Evolutionary conservation across 1,139 yeast genomes (phyloP).

Genomic region (Pichia sp.): DNA sequence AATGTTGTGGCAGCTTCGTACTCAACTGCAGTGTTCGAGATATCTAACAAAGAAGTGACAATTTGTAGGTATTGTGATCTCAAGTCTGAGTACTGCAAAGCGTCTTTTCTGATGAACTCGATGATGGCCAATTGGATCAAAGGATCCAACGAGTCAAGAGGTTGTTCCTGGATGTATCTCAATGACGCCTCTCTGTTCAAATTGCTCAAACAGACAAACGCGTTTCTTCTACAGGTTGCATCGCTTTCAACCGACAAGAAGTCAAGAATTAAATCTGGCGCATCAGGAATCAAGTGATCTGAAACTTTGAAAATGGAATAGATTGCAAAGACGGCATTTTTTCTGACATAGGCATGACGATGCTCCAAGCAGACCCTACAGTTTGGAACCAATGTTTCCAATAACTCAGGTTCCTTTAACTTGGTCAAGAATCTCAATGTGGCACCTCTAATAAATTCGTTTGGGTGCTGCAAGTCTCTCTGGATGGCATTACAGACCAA

Average conservation of each 20-base stretch:
- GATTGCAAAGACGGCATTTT: slow-evolving; percentile 92
- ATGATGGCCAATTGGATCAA: slow-evolving; percentile 84
- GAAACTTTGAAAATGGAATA: slow-evolving; percentile 78
- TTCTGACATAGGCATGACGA: slow-evolving; percentile 96
- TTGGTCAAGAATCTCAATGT: slow-evolving; percentile 89
- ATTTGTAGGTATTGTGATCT: slow-evolving; percentile 69
- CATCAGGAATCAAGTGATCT: slow-evolving; percentile 89
- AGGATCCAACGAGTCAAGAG: slow-evolving; percentile 72
- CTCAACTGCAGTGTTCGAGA: slow-evolving; percentile 69
- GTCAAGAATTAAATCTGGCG: slow-evolving; percentile 73
- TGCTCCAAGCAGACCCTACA: slow-evolving; percentile 89
- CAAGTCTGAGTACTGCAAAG: slow-evolving; percentile 57
- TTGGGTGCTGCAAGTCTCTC: slow-evolving; percentile 96
- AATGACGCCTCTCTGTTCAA: slow-evolving; percentile 83
- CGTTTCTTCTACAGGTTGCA: slow-evolving; percentile 92
- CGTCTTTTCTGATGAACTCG: slow-evolving; percentile 86
- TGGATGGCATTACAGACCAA: slow-evolving; percentile 97
- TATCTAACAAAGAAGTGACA: slow-evolving; percentile 67
- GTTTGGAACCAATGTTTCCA: slow-evolving; percentile 93
- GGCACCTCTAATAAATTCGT: slow-evolving; percentile 93
- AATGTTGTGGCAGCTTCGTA: slow-evolving; percentile 91
- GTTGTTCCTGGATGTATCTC: slow-evolving; percentile 70
- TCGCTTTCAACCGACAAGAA: slow-evolving; percentile 82
- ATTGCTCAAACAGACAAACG: slow-evolving; percentile 81
- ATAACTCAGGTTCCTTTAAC: slow-evolving; percentile 84